Percentiles rank a stretch among this genome's conserved stretches.
phyloP scores from a whole-genome alignment of 345 rosid genomes.

The Bruguiera parviflora region DNA sequence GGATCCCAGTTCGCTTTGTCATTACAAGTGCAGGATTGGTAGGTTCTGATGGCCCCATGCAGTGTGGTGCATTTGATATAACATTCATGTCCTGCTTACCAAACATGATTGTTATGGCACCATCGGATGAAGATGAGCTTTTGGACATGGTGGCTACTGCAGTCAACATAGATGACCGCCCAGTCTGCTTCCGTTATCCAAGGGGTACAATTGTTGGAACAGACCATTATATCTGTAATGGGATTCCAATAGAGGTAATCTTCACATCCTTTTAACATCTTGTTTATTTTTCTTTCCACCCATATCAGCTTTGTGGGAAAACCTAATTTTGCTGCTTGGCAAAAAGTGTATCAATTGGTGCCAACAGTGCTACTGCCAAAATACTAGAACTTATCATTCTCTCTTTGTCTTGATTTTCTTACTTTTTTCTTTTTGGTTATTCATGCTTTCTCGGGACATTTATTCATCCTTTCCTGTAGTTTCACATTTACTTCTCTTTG shows the following conservation, averaged over 20 bases:
- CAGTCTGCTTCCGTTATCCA: constrained; percentile 86
- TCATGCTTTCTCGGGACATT: background rate
- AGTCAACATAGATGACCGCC: constrained; percentile 59
- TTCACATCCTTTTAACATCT: background rate
- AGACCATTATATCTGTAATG: constrained; percentile 41
- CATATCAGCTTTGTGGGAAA: background rate
- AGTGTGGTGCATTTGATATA: constrained; percentile 86
- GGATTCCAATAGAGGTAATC: constrained; percentile 73
- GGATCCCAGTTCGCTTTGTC: constrained; percentile 78
- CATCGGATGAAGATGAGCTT: constrained; percentile 83
- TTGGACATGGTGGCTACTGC: constrained; percentile 92
- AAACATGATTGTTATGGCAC: constrained; percentile 97
- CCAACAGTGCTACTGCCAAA: background rate
- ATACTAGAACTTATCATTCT: background rate
- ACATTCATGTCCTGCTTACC: constrained; percentile 95
- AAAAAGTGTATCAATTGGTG: background rate
- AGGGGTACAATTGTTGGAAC: constrained; percentile 61
- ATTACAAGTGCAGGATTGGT: constrained; percentile 90
- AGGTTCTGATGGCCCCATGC: constrained; percentile 81
- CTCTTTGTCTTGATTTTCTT: background rate
- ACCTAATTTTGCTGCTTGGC: background rate
- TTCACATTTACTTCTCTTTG: background rate
- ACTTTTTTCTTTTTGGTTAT: background rate
- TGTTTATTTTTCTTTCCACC: background rate
- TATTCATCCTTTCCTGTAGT: background rate